These are phyloP conservation scores for Alternaria dauci DNA, from an alignment of 2,329 filamentous ascomycete species.

Conservation along the genomic window DNA sequence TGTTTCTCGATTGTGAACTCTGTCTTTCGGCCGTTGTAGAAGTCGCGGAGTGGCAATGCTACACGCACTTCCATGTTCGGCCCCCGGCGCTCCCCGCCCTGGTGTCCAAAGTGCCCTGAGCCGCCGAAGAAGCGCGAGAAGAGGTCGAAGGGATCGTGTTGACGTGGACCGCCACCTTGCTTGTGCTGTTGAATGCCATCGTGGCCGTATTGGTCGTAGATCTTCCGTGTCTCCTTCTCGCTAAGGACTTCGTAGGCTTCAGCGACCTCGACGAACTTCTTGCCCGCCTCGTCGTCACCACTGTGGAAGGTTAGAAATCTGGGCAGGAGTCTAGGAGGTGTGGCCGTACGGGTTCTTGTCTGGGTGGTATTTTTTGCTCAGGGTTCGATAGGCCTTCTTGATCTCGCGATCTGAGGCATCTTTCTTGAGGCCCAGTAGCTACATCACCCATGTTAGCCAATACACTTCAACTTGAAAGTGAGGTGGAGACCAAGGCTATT, in stretches of 20 bases:
- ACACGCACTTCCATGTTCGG: slow-evolving; percentile 90
- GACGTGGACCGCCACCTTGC: slow-evolving; percentile 71
- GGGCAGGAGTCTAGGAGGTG: slow-evolving; percentile 3
- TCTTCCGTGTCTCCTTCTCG: slow-evolving; percentile 78
- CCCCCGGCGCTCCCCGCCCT: slow-evolving; percentile 80
- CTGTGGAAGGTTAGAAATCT: slow-evolving; percentile 54
- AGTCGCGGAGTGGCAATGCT: slow-evolving; percentile 80
- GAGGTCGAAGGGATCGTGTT: slow-evolving; percentile 88
- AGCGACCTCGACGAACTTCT: slow-evolving; percentile 92
- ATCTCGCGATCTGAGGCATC: slow-evolving; percentile 85
- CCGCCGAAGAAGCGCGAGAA: slow-evolving; percentile 98
- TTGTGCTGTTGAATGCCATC: slow-evolving; percentile 87
- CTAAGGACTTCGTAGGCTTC: slow-evolving; percentile 95
- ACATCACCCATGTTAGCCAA: slow-evolving; percentile 40
- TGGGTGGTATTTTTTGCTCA: slow-evolving; percentile 96
- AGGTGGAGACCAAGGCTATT: neutral
- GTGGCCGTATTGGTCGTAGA: slow-evolving; percentile 95
- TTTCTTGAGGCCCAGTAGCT: slow-evolving; percentile 83
- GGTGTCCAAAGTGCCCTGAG: slow-evolving; percentile 80
- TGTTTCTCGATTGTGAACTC: slow-evolving; percentile 94
- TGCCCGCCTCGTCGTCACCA: slow-evolving; percentile 78
- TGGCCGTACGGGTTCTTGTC: slow-evolving; percentile 91
- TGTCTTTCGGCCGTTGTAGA: slow-evolving; percentile 88
- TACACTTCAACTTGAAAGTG: neutral
- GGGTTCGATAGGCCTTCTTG: slow-evolving; percentile 88